Evolutionary conservation across 1,284 basidiomycete species (phyloP), one percentile per base, ranked within the genome.

Genomic region (Rugiboletus extremiorientalis): DNA sequence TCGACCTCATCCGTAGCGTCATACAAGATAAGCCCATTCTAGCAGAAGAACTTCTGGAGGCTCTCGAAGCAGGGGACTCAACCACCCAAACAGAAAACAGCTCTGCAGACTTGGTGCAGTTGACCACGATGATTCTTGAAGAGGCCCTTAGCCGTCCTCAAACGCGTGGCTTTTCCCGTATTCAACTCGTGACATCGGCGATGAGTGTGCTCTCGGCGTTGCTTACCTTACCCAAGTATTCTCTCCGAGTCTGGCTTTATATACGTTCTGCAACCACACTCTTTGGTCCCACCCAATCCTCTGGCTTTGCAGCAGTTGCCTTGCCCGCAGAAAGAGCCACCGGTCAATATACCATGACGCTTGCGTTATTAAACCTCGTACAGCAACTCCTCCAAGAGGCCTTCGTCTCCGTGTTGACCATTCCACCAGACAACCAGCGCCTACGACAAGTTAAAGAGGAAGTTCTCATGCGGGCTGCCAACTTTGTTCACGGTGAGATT

Each of bases 111-210:
- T 76, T 95, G 50, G 87, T 93, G 4, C 86, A 92, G 63, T 77
- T 94, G 27, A 88, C 89, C 2, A 90, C 88, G 43, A 87, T 86
- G 78, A 89, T 96, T 48, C 79, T 96, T n/a, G 91, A 92, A 63
- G 88, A 91, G 60, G 84, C 89, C 0, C 79, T 94, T 6, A 82
- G 84, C 22, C 80, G 84, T 15, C 77, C 81, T 5, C 74, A 75
- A 49, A 64, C 75, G 1, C 80, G 80, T 31, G 74, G 76, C n/a
- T 77, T 77, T 20, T 75, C 82, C 34, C 79, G 82, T 22, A 80
- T 83, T 1, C 79, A 82, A 38, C 80, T 95, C 55, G 89, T 95
- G 62, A 88, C 89, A 6, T 91, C 90, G 5, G 84, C 89, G 1
- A 83, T 94, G 75, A 86, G 84, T 54, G 84, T 95, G 11, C 79